phyloP scores from a whole-genome alignment of 2,329 filamentous ascomycete species.

The Colletotrichum tropicale region DNA sequence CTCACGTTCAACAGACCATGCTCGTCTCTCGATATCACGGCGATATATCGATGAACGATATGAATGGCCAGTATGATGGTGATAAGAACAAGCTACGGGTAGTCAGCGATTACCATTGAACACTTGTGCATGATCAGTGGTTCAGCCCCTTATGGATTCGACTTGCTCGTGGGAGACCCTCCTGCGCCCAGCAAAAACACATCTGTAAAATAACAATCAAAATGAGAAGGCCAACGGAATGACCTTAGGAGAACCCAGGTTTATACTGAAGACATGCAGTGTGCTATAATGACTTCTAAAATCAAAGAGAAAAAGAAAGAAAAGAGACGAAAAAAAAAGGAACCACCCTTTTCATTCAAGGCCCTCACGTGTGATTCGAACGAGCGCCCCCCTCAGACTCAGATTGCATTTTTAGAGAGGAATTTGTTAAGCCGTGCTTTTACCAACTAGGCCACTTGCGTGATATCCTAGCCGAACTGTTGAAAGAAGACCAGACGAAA shows the following conservation, averaged over 20 bases:
- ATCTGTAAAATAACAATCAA: fast-evolving
- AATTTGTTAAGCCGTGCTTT: background rate
- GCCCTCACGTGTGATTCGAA: background rate
- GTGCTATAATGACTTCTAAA: fast-evolving
- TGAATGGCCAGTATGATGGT: background rate
- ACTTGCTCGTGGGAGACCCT: background rate
- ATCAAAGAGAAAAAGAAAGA: background rate
- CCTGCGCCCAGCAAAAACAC: background rate
- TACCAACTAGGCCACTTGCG: background rate
- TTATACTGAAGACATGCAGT: background rate
- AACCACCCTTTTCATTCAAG: background rate
- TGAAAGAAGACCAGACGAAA: background rate
- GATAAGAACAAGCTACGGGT: background rate
- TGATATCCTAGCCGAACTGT: background rate
- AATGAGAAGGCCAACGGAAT: background rate
- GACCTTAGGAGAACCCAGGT: background rate
- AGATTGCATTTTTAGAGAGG: background rate
- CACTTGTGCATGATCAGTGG: background rate
- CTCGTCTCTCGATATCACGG: background rate
- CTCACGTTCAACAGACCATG: background rate
- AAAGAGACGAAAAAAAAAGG: background rate
- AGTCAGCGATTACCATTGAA: background rate
- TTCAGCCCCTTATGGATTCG: background rate
- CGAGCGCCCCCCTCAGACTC: background rate
- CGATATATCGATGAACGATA: background rate